phyloP scores from a whole-genome alignment of 2,329 filamentous ascomycete species.

The Metarhizium brunneum region DNA sequence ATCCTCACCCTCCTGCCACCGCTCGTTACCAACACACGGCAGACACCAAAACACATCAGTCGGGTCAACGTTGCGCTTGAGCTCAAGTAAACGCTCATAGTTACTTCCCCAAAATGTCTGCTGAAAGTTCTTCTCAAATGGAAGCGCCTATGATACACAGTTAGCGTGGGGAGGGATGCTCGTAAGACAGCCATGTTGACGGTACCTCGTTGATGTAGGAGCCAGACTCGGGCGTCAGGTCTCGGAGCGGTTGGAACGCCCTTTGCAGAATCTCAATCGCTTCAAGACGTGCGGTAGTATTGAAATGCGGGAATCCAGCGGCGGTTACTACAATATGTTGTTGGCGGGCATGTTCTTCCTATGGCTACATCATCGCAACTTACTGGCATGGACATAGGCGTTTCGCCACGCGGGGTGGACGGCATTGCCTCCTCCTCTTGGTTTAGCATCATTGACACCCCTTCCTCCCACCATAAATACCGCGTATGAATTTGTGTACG shows the following conservation, averaged over 20 bases:
- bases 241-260: background rate
- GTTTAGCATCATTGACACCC: background rate
- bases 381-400: background rate
- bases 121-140: constrained; percentile 13
- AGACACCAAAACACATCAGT: constrained; percentile 24
- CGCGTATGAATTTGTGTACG: background rate
- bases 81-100: constrained; percentile 18
- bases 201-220: constrained; percentile 33
- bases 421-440: background rate
- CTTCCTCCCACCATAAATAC: background rate
- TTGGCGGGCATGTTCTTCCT: too few relatives aligned
- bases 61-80: constrained; percentile 26
- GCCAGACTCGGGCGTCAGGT: constrained; percentile 28
- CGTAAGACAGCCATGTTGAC: constrained; percentile 24
- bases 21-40: constrained; percentile 29
- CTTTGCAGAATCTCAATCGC: background rate
- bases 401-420: background rate
- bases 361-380: too few relatives aligned
- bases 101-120: constrained; percentile 25
- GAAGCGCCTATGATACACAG: too few relatives aligned
- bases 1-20: background rate
- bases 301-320: background rate
- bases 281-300: background rate
- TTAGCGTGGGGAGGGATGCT: too few relatives aligned
- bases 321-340: background rate